Evolutionary conservation across 176 grass and related monocot species (phyloP), one percentile per base, ranked within the genome.

Genomic region (Phoenix dactylifera): DNA sequence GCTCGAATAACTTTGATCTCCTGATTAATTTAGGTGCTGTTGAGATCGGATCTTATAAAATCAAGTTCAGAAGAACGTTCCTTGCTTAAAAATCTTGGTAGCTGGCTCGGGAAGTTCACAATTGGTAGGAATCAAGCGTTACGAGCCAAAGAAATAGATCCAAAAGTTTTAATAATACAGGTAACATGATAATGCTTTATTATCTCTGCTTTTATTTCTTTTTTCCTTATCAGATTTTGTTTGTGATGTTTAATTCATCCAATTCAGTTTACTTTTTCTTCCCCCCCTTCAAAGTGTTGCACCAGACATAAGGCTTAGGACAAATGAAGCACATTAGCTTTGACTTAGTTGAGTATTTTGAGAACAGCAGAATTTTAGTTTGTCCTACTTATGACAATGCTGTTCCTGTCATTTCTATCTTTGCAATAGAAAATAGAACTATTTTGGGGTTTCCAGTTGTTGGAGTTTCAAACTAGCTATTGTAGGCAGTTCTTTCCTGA

Each of bases 31-130:
- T 72, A 96, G 92, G 92, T 82, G 26, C 77, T 96, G 68, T 67
- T 96, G 57, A 80, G 74, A 54, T 96, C 92, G 0, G 92, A 96
- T 66, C 92, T 96, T 74, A 90, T 96, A 52, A 90, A 96, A 75
- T 90, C 92, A 69, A 96, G 92, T 82, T 90, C 92, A 6, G 92
- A 96, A 74, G 86, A 96, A 74, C 81, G 92, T 44, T 96, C 92
- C 0, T 80, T 96, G 65, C 87, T 96, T 57, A 96, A 96, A 82
- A 96, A 96, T 77, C 83, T 96, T 65, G 92, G 92, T 64, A 96
- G 92, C 61, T 96, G 92, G 92, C 78, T 96, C 24, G 92, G 92
- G 51, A 96, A 96, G 65, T 90, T 85, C 72, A 96, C 92, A 24
- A 96, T 96, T 57, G 92, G 83, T 74, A 87, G 87, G 78, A 96